phyloP scores from a whole-genome alignment of 1,284 basidiomycete genomes.

The Apiotrichum brassicae region DNA sequence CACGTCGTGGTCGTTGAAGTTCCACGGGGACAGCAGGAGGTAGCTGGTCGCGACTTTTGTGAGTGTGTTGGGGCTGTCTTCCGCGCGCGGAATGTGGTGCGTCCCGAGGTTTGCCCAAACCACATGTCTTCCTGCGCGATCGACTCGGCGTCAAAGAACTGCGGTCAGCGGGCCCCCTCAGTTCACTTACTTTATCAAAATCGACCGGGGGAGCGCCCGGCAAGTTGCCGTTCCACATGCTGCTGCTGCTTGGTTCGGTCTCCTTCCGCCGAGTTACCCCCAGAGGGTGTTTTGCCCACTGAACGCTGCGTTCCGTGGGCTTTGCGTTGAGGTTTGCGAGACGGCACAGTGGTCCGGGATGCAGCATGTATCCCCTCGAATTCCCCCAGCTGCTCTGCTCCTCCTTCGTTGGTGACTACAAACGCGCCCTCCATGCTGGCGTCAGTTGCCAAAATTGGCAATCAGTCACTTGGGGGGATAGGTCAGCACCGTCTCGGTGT shows the following conservation, averaged over 20 bases:
- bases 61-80: slow-evolving; percentile 54
- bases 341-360: slow-evolving; percentile 13
- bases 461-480: too few species aligned
- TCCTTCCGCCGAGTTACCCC: slow-evolving; percentile 60
- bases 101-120: slow-evolving; percentile 62
- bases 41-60: slow-evolving; percentile 56
- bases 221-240: slow-evolving; percentile 59
- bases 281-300: slow-evolving; percentile 54
- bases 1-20: slow-evolving; percentile 58
- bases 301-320: too few species aligned
- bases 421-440: too few species aligned
- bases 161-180: too few species aligned
- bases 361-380: too few species aligned
- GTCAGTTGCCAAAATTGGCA: too few species aligned
- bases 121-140: slow-evolving; percentile 55
- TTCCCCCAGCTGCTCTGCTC: too few species aligned
- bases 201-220: slow-evolving; percentile 57
- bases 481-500: too few species aligned
- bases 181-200: too few species aligned
- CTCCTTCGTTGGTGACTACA: too few species aligned
- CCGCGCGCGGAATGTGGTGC: slow-evolving; percentile 52
- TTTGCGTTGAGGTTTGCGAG: too few species aligned
- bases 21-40: slow-evolving; percentile 58
- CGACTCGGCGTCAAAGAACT: slow-evolving; percentile 53
- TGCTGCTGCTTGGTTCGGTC: slow-evolving; percentile 55